These are phyloP conservation scores for Beauveria brongniartii DNA, from an alignment of 2,329 filamentous ascomycete species.

Conservation along the genomic window DNA sequence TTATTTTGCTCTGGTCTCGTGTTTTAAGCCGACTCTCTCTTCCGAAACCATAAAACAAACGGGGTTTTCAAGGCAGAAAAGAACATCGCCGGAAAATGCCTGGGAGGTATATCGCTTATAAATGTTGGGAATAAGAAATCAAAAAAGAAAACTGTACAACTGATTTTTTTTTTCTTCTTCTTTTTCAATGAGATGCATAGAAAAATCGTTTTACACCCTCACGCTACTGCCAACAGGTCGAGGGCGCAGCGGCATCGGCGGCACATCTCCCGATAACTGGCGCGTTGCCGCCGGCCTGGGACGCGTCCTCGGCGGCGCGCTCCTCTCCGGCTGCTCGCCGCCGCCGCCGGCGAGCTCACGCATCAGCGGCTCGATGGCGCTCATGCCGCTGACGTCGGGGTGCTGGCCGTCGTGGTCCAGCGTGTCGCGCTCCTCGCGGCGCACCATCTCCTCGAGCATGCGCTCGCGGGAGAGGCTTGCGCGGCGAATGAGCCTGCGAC, in stretches of 20 bases:
- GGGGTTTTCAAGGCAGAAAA: no score
- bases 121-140: not conserved
- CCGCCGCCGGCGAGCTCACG: conserved; percentile 28
- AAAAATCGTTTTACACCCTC: not conserved
- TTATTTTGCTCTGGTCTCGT: no score
- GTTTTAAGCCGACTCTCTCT: no score
- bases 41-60: no score
- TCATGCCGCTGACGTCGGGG: conserved; percentile 28
- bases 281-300: not conserved
- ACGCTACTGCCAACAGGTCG: not conserved
- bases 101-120: conserved; percentile 1
- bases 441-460: conserved; percentile 23
- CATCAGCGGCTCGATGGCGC: conserved; percentile 37
- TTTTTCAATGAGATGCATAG: not conserved
- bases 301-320: not conserved
- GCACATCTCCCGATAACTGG: not conserved
- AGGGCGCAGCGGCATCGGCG: not conserved
- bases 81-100: no score
- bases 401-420: conserved; percentile 10
- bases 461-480: conserved; percentile 22
- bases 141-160: not conserved
- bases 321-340: not conserved
- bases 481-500: conserved; percentile 17
- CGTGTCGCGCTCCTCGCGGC: conserved; percentile 6
- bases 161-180: not conserved